A percentile compares a stretch with the other conserved stretches of the same genome.
Conservation (phyloP, 2,329 filamentous ascomycete species). For the Curvularia sp. region DNA sequence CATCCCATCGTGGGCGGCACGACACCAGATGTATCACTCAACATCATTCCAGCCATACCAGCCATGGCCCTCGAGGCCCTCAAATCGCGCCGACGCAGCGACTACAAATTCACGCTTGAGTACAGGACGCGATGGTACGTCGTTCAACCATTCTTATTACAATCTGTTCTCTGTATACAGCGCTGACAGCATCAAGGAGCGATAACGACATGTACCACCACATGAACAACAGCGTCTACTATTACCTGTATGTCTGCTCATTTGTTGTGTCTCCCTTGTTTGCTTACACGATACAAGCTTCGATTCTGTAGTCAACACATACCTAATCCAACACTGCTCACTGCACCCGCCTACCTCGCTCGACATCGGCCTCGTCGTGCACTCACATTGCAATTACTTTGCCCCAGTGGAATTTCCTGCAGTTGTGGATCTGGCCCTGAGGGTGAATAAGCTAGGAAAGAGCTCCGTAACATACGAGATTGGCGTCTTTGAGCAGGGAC, state of each 20-base stretch:
- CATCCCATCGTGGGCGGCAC: constrained; percentile 1
- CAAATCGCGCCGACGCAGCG: constrained; percentile 69
- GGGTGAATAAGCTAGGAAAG: constrained; percentile 82
- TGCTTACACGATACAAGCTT: constrained; percentile 57
- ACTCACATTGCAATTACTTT: constrained; percentile 86
- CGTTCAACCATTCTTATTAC: neutral
- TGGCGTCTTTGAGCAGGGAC: constrained; percentile 79
- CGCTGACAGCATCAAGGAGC: constrained; percentile 59
- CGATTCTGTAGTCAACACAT: constrained; percentile 89
- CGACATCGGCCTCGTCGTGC: constrained; percentile 83
- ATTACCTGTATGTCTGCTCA: constrained; percentile 65
- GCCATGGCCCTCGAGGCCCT: constrained; percentile 38
- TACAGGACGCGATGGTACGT: constrained; percentile 86
- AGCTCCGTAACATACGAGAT: constrained; percentile 92
- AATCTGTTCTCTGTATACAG: neutral
- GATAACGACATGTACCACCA: constrained; percentile 97
- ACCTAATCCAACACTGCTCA: constrained; percentile 79
- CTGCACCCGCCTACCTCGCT: constrained; percentile 73
- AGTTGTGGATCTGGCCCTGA: constrained; percentile 78
- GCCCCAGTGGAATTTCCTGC: constrained; percentile 81
- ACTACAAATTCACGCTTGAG: constrained; percentile 80
- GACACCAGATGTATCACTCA: neutral
- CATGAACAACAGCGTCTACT: constrained; percentile 90
- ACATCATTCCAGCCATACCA: neutral
- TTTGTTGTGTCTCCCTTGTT: neutral